Percentiles rank a stretch among this genome's conserved stretches.
Evolutionary conservation across 2,329 filamentous ascomycete genomes (phyloP).

Genomic region (Talaromyces sp.): DNA sequence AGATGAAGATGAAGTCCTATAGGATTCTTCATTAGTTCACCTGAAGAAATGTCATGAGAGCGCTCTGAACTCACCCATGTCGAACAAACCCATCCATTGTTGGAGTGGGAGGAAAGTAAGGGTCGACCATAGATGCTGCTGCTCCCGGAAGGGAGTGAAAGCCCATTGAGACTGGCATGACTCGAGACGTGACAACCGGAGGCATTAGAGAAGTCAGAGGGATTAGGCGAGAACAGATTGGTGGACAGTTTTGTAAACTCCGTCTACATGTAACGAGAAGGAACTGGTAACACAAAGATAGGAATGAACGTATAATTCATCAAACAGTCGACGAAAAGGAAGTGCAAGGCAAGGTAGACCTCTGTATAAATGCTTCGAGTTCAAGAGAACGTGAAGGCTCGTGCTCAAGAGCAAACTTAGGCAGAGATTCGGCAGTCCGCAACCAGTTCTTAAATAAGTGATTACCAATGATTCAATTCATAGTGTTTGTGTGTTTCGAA

Average conservation of each 20-base stretch:
- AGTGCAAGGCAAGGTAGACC: not conserved
- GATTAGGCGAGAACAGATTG: not conserved
- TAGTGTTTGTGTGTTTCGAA: not conserved
- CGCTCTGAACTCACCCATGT: constrained; percentile 31
- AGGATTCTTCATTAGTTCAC: not conserved
- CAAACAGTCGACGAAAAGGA: not conserved
- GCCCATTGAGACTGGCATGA: constrained; percentile 31
- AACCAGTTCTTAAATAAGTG: not conserved
- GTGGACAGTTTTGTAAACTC: not conserved
- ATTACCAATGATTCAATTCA: not conserved
- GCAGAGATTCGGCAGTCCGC: not conserved
- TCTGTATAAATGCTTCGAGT: constrained; percentile 1
- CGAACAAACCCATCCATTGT: constrained; percentile 33
- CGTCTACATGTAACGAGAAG: not conserved
- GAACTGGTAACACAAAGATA: not conserved
- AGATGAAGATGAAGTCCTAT: constrained; percentile 15
- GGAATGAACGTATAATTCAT: not conserved
- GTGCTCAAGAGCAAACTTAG: not conserved
- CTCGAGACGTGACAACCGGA: constrained; percentile 28
- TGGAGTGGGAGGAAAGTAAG: constrained; percentile 29
- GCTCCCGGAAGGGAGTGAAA: constrained; percentile 31
- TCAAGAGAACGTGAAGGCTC: not conserved
- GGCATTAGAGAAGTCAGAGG: constrained; percentile 28
- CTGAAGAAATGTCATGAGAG: not conserved
- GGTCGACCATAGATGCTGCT: constrained; percentile 27